A percentile compares a stretch with the other conserved stretches of the same genome.
Conservation (phyloP, 306 rosid species). For the Vigna reflexopilosa region DNA sequence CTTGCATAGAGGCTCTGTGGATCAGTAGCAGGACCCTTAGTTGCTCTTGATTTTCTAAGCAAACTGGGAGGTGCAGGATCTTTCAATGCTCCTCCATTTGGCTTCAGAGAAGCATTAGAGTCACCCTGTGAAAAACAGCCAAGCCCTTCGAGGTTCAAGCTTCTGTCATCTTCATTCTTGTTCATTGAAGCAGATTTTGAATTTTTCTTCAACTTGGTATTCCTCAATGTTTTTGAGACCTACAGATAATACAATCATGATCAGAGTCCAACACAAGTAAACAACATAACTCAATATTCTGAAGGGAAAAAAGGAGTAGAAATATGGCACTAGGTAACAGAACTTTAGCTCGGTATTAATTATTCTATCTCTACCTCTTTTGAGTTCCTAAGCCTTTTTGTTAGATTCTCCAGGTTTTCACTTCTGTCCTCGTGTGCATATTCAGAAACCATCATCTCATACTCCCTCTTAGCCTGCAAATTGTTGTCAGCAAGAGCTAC, state of each 20-base stretch:
- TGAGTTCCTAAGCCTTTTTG: conserved; percentile 58
- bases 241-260: conserved; percentile 39
- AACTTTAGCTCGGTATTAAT: background rate
- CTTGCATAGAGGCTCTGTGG: conserved; percentile 88
- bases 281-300: background rate
- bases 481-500: conserved; percentile 43
- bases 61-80: conserved; percentile 35
- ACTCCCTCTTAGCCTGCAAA: conserved; percentile 37
- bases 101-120: conserved; percentile 54
- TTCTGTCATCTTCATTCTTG: conserved; percentile 51
- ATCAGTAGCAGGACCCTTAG: conserved; percentile 69
- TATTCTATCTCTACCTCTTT: conserved; percentile 65
- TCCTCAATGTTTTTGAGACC: conserved; percentile 52
- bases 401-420: conserved; percentile 40
- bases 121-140: conserved; percentile 62
- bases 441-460: conserved; percentile 46
- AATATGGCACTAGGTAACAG: conserved; percentile 4
- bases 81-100: conserved; percentile 50
- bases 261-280: conserved; percentile 1
- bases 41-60: conserved; percentile 58
- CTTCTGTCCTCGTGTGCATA: conserved; percentile 34
- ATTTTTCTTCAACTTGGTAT: conserved; percentile 49
- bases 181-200: conserved; percentile 39
- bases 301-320: background rate
- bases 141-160: conserved; percentile 45